Base-by-base conservation (phyloP, 768 basidiomycete species). In the Strobilomyces confusus region DNA sequence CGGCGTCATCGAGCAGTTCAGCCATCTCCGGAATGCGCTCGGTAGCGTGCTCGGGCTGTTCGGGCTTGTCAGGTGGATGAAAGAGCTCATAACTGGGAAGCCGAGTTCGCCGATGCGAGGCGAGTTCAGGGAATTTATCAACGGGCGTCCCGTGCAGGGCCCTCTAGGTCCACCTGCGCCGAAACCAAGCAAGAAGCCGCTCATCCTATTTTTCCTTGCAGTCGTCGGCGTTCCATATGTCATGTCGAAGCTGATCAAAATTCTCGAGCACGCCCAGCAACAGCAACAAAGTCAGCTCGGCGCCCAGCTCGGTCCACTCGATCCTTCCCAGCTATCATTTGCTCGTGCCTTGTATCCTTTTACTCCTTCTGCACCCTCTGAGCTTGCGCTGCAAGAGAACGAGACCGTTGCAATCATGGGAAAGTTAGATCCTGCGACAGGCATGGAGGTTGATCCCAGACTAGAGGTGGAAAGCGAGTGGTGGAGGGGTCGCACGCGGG, bases 21-120 rank as follows among this genome's bases (percentile, higher is more conserved):
- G 84, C 3, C 91, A 92, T 61, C 81, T 98, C 40, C 81, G 93
- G 46, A 89, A 95, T 59, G 95, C 93, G 13, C 80, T 98, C 15
- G 95, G 93, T 22, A 94, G 94, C 66, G 92, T 98, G 0, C 77
- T 98, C 6, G 92, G 92, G 30, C 71, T 98, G 33, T 98, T 99
- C 64, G 92, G 92, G 4, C 79, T 98, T 46, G 63, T 98, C 9
- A 75, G 90, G 46, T 98, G 91, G 92, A 76, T 95, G 73, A 83
- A 80, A 52, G 84, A 84, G 43, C 72, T 83, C 12, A 61, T 87
- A 36, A 75, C 71, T 5, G 80, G 79, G 15, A 76, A 77, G 15
- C 63, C 71, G 15, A 68, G 65, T 1, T 76, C 80, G 1, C 58
- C 73, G 5, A 65, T 87, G 68, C 77, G 77, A 26, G 73, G 77